Evolutionary conservation across 169 alveolate species (phyloP).

Genomic region (Babesia caballi): DNA sequence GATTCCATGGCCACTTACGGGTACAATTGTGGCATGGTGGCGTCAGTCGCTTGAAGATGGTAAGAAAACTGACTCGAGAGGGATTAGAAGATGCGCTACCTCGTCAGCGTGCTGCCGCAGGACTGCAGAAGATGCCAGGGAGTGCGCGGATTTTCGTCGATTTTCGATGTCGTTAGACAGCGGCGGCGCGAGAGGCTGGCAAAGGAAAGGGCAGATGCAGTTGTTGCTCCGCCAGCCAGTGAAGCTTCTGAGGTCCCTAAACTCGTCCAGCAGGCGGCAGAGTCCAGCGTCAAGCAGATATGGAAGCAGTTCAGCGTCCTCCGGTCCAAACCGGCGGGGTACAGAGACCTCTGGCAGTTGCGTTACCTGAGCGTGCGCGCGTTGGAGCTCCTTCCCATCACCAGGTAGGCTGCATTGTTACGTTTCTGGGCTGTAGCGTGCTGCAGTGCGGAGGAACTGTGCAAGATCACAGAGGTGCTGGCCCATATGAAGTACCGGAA

Average conservation of each 20-base stretch:
- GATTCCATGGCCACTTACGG: not conserved
- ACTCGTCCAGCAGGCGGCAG: not conserved
- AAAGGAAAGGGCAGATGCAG: not conserved
- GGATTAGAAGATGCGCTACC: not conserved
- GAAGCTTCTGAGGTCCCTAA: not conserved
- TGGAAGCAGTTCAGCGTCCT: conserved; percentile 35
- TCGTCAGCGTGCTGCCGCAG: not conserved
- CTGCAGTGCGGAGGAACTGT: conserved; percentile 50
- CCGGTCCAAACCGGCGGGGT: conserved; percentile 44
- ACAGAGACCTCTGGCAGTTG: conserved; percentile 19
- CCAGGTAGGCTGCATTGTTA: conserved; percentile 4
- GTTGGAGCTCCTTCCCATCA: conserved; percentile 9
- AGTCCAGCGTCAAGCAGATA: not conserved
- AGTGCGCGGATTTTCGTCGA: not conserved
- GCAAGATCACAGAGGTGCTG: conserved; percentile 29
- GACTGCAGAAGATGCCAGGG: not conserved
- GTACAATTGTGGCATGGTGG: too few relatives aligned
- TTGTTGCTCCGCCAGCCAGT: not conserved
- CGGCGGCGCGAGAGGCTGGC: not conserved
- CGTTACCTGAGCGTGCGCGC: conserved; percentile 28
- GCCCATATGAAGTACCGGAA: conserved; percentile 49
- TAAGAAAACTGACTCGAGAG: too few relatives aligned
- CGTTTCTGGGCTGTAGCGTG: not conserved
- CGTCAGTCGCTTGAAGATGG: too few relatives aligned
- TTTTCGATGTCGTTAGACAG: conserved; percentile 23